Evolutionary conservation across 768 basidiomycete genomes (phyloP).

Genomic region (Dioszegia hungarica): DNA sequence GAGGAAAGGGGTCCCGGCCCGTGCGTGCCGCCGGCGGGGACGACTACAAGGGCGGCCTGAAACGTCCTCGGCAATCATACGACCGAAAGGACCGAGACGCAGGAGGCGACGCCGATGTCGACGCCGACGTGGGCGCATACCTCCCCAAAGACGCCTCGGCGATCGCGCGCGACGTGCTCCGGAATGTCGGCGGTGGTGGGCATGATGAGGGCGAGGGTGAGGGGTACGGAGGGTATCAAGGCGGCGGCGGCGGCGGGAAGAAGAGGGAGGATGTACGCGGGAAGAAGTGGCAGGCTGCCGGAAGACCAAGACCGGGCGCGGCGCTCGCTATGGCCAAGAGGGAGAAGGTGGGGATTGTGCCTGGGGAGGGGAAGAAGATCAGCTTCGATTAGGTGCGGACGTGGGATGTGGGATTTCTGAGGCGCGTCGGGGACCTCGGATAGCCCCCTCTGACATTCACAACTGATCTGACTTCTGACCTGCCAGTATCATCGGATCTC

Average conservation of each 20-base stretch:
- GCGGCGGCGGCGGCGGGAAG: not conserved
- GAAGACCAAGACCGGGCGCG: conserved; percentile 50
- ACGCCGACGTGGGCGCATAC: not conserved
- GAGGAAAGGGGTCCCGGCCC: conserved; percentile 13
- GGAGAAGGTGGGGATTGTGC: conserved; percentile 51
- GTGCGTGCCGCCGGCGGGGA: conserved; percentile 5
- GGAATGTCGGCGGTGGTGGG: conserved; percentile 9
- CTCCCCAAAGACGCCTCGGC: not conserved
- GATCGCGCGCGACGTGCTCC: not conserved
- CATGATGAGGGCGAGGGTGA: not conserved
- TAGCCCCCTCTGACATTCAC: too few species aligned
- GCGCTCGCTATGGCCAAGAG: conserved; percentile 52
- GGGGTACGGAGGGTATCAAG: not conserved
- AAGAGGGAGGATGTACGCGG: conserved; percentile 35
- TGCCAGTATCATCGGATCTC: too few species aligned
- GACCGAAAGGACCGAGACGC: not conserved
- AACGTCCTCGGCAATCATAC: conserved; percentile 12
- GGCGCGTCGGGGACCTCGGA: too few species aligned
- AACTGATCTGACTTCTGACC: too few species aligned
- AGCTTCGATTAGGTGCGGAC: conserved; percentile 47
- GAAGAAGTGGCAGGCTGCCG: conserved; percentile 48
- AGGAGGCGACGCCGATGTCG: not conserved
- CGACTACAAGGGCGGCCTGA: not conserved
- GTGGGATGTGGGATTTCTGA: not conserved
- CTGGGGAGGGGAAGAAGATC: conserved; percentile 50